A percentile compares a stretch with the other conserved stretches of the same genome.
These are phyloP conservation scores for Kuraishia piskuri DNA, from an alignment of 805 yeast genomes.

Conservation along the genomic window DNA sequence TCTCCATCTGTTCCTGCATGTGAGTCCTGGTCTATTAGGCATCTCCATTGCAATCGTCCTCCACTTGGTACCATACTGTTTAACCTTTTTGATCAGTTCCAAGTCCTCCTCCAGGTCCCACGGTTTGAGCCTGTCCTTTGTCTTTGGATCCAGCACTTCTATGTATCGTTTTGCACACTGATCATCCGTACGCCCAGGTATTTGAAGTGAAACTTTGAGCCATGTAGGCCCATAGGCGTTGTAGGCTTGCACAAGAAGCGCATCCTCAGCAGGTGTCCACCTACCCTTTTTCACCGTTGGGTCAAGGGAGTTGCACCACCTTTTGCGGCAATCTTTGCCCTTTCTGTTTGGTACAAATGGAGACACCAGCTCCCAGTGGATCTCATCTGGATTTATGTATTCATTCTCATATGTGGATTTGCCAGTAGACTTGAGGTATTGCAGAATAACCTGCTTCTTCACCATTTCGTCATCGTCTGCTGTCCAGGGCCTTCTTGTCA, in stretches of 20 bases:
- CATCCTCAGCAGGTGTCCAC: conserved; percentile 83
- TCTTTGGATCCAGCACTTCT: conserved; percentile 79
- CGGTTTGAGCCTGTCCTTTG: conserved; percentile 65
- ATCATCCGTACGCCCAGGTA: conserved; percentile 85
- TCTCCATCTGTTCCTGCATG: conserved; percentile 91
- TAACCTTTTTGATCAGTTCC: conserved; percentile 56
- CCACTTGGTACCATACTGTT: conserved; percentile 81
- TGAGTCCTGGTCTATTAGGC: conserved; percentile 75
- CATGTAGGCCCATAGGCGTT: conserved; percentile 69
- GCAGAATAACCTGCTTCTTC: conserved; percentile 28
- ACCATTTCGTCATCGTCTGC: conserved; percentile 62
- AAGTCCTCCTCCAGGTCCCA: conserved; percentile 81
- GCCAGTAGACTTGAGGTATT: conserved; percentile 14
- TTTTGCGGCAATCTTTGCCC: conserved; percentile 74
- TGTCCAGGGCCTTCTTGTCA: conserved; percentile 63
- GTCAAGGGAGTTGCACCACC: conserved; percentile 83
- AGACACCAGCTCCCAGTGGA: conserved; percentile 60
- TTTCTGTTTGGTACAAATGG: conserved; percentile 41
- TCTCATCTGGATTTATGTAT: conserved; percentile 26
- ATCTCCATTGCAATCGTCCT: conserved; percentile 64
- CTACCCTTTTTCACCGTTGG: conserved; percentile 76
- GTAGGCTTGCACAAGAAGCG: conserved; percentile 52
- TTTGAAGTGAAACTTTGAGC: conserved; percentile 72
- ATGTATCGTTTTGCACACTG: conserved; percentile 90
- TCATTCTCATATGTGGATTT: conserved; percentile 14